Evolutionary conservation across 176 grass and related monocot species (phyloP), one percentile per base, ranked within the genome.

Genomic region (Phyllostachys edulis): DNA sequence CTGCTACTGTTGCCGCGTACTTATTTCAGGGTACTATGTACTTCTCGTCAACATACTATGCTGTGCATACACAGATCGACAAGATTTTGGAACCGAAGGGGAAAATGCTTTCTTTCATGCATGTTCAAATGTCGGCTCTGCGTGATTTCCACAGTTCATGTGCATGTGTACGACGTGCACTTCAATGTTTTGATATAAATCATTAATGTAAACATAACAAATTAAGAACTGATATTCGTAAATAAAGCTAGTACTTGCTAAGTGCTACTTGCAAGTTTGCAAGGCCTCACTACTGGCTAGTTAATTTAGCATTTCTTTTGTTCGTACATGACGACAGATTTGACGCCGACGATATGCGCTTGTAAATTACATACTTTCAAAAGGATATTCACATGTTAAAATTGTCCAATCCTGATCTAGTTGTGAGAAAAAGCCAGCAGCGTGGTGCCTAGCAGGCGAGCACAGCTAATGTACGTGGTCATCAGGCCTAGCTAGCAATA

Each of bases 1-100:
- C 20, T 40, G 79, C 62, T n/a, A 69, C 64, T 81, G 55, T 71
- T 52, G 34, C 23, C 56, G 14, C 47, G 67, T 66, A 80, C 68
- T 73, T 81, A 52, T 32, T 74, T 67, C 47, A 67, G 45, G 36
- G 23, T 71, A 42, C 23, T 45, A 46, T 27, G 21, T 41, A 69
- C 50, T 32, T 39, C 57, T 29, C 23, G 38, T 16, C 39, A 6
- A 45, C 54, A 41, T 21, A 63, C 60, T 15, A 29, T 63, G 5
- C 11, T 63, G 60, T 29, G 60, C 24, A 29, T 32, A 32, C 61
- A 15, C 57, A 26, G 23, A 24, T 60, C n/a, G 57, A 13, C 39
- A 79, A 36, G 24, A 65, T 79, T 36, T 70, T 61, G 80, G 24
- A 44, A 71, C 37, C 24, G 68, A 71, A 21, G 23, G 20, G 34